Conservation (phyloP, 2,329 filamentous ascomycete genomes). For the Stemphylium vesicarium region DNA sequence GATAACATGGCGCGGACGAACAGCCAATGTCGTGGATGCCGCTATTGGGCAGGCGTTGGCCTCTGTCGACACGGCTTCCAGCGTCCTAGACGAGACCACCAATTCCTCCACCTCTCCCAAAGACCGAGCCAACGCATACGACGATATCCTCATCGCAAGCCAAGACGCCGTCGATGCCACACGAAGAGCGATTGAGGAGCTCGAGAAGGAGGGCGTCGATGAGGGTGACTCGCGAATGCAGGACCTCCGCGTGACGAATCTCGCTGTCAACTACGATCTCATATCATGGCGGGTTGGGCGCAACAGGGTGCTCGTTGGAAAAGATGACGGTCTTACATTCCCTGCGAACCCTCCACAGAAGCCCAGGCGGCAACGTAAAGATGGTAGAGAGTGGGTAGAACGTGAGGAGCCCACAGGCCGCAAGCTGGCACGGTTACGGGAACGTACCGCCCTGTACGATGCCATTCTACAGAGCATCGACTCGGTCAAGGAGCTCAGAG, state of each 20-base stretch:
- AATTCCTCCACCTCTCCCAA: constrained; percentile 55
- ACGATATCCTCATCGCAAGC: constrained; percentile 85
- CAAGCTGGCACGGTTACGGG: constrained; percentile 80
- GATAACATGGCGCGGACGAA: constrained; percentile 83
- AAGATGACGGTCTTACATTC: constrained; percentile 74
- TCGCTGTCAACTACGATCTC: constrained; percentile 91
- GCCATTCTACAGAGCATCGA: constrained; percentile 90
- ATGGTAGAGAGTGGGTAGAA: constrained; percentile 53
- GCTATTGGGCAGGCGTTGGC: constrained; percentile 86
- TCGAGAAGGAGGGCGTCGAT: constrained; percentile 80
- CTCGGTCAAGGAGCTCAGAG: constrained; percentile 85
- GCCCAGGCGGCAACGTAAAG: constrained; percentile 58
- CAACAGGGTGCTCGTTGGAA: constrained; percentile 86
- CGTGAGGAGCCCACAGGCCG: constrained; percentile 74
- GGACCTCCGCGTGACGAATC: constrained; percentile 87
- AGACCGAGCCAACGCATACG: constrained; percentile 86
- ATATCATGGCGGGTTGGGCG: constrained; percentile 94
- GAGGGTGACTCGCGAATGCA: constrained; percentile 89
- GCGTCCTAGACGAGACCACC: constrained; percentile 54
- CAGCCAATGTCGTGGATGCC: constrained; percentile 89
- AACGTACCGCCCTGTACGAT: constrained; percentile 89
- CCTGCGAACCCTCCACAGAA: constrained; percentile 60
- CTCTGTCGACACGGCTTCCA: constrained; percentile 65
- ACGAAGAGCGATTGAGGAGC: constrained; percentile 89
- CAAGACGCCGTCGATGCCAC: constrained; percentile 95